Evolutionary conservation across 208 protist genomes (phyloP).

Genomic region (Wallacemonas sp.): DNA sequence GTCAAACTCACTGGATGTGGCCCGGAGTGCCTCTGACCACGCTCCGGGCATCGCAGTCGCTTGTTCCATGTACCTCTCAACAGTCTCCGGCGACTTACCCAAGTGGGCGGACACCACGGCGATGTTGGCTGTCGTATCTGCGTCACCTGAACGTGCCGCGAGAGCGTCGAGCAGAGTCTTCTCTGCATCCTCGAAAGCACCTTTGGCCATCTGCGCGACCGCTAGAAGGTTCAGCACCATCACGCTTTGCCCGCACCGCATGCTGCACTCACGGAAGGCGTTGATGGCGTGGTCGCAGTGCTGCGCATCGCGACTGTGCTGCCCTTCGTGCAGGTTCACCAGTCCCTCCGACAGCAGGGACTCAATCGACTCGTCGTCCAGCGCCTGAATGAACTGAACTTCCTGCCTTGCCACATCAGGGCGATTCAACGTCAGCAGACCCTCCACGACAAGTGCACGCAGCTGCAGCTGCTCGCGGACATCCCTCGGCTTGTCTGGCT

Average conservation of each 20-base stretch:
- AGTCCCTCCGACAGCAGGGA: slow-evolving; percentile 70
- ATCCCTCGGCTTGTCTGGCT: slow-evolving; percentile 16
- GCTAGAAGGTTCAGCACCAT: slow-evolving; percentile 77
- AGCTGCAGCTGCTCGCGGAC: slow-evolving; percentile 53
- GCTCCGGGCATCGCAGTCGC: slow-evolving; percentile 23
- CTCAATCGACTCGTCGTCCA: slow-evolving; percentile 79
- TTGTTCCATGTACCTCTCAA: slow-evolving; percentile 61
- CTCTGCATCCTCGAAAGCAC: slow-evolving; percentile 71
- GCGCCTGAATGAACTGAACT: slow-evolving; percentile 74
- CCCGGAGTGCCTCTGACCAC: slow-evolving; percentile 37
- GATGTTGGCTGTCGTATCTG: slow-evolving; percentile 79
- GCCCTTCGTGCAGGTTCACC: slow-evolving; percentile 57
- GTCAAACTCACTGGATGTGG: slow-evolving; percentile 36
- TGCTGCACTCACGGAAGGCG: slow-evolving; percentile 69
- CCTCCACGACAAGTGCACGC: slow-evolving; percentile 57
- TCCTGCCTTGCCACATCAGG: slow-evolving; percentile 68
- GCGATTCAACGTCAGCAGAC: slow-evolving; percentile 68
- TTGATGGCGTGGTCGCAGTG: slow-evolving; percentile 44
- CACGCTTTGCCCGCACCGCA: slow-evolving; percentile 69
- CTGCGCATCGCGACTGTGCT: slow-evolving; percentile 18
- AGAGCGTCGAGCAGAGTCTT: slow-evolving; percentile 70
- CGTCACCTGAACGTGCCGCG: slow-evolving; percentile 56
- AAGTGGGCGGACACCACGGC: slow-evolving; percentile 51
- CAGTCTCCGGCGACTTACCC: slow-evolving; percentile 46
- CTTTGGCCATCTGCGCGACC: slow-evolving; percentile 63